phyloP scores from a whole-genome alignment of 257 asterid species.

The Anisodus acutangulus region DNA sequence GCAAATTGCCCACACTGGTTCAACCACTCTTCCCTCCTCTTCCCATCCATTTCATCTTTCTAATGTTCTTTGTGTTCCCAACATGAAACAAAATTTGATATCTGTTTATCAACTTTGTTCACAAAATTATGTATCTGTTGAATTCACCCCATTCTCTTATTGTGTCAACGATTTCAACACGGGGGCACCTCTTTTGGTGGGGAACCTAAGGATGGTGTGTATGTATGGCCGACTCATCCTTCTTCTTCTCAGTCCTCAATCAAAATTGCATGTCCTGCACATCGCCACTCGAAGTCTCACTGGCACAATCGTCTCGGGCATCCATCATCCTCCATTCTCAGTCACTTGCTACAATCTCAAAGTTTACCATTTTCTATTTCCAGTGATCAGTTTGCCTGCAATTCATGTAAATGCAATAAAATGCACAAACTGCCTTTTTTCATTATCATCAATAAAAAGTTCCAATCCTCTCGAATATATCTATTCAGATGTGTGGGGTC shows the following conservation, averaged over 20 bases:
- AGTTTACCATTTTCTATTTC: background rate
- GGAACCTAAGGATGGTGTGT: background rate
- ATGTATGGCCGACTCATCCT: background rate
- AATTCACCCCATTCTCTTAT: background rate
- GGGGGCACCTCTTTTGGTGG: background rate
- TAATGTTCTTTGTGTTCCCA: constrained; percentile 24
- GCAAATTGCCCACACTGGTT: background rate
- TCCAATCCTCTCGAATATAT: background rate
- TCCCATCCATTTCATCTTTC: background rate
- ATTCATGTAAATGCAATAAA: background rate
- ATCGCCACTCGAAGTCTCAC: background rate
- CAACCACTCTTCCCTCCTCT: background rate
- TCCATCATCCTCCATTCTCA: background rate
- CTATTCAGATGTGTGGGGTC: constrained; percentile 10
- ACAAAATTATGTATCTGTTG: background rate
- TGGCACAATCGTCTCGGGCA: constrained; percentile 20
- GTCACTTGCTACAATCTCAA: background rate
- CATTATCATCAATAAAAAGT: background rate
- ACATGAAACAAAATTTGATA: background rate
- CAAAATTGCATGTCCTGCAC: background rate
- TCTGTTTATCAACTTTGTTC: background rate
- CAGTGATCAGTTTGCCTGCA: background rate
- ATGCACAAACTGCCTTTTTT: constrained; percentile 10
- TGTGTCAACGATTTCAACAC: constrained; percentile 18
- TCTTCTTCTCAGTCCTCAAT: background rate